Evolutionary conservation across 2,329 filamentous ascomycete genomes (phyloP).

Genomic region (Ophiostoma himal-ulmi): DNA sequence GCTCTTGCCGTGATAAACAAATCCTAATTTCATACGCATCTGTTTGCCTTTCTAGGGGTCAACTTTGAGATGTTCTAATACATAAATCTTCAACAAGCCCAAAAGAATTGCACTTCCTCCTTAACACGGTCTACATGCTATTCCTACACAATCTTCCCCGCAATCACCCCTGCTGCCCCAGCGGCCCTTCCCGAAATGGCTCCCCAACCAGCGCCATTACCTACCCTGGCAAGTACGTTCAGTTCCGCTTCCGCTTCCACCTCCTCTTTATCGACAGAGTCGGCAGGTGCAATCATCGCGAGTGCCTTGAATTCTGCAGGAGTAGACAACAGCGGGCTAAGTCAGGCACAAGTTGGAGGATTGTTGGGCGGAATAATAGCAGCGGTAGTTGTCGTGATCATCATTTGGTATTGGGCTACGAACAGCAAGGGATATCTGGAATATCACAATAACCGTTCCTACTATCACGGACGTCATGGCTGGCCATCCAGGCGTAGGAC

Average conservation of each 20-base stretch:
- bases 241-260: background rate
- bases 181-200: background rate
- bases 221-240: background rate
- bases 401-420: conserved; percentile 33
- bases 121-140: background rate
- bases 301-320: background rate
- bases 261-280: background rate
- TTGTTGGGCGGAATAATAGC: conserved; percentile 39
- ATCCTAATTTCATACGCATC: background rate
- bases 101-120: background rate
- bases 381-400: conserved; percentile 34
- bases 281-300: background rate
- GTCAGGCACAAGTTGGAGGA: conserved; percentile 37
- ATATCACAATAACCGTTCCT: background rate
- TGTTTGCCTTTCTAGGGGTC: background rate
- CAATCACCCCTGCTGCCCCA: background rate
- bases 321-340: conserved; percentile 12
- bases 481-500: background rate
- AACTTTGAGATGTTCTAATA: background rate
- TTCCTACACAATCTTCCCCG: background rate
- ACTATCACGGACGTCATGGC: conserved; percentile 5
- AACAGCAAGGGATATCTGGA: conserved; percentile 15
- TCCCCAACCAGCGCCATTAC: background rate
- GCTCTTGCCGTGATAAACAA: background rate
- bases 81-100: background rate